Conservation (phyloP, 2,329 filamentous ascomycete genomes). For the Verticillium klebahnii region DNA sequence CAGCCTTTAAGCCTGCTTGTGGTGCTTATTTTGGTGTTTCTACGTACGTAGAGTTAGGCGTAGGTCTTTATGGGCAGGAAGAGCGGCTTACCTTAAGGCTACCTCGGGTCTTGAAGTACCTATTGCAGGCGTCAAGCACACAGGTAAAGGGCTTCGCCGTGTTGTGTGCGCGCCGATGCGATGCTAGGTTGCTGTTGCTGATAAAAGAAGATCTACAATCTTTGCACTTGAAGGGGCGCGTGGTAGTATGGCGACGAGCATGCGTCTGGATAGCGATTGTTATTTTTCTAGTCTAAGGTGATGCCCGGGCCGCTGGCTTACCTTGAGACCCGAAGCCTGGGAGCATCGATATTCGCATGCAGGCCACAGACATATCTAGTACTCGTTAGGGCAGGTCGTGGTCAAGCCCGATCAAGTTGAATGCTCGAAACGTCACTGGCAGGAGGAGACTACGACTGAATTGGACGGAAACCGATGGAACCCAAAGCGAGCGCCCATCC, state of each 20-base stretch:
- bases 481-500: too few relatives aligned
- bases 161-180: constrained; percentile 77
- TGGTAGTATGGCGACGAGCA: constrained; percentile 79
- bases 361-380: constrained; percentile 62
- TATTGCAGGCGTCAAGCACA: constrained; percentile 76
- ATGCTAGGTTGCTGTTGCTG: constrained; percentile 45
- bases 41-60: constrained; percentile 24
- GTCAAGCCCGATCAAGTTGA: background rate
- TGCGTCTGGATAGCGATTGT: constrained; percentile 50
- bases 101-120: constrained; percentile 83
- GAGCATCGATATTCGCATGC: constrained; percentile 78
- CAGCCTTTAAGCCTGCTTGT: constrained; percentile 64
- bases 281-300: too few relatives aligned
- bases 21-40: constrained; percentile 94
- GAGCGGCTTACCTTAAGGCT: constrained; percentile 72
- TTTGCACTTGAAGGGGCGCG: constrained; percentile 76
- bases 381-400: constrained; percentile 17
- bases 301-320: too few relatives aligned
- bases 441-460: too few relatives aligned
- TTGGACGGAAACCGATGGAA: too few relatives aligned
- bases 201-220: constrained; percentile 73
- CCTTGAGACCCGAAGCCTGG: constrained; percentile 84
- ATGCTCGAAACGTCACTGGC: too few relatives aligned
- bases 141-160: constrained; percentile 76
- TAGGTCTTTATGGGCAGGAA: too few relatives aligned